Evolutionary conservation across 192 early-diverging fungal genomes (phyloP).

Genomic region (Backusella circina): DNA sequence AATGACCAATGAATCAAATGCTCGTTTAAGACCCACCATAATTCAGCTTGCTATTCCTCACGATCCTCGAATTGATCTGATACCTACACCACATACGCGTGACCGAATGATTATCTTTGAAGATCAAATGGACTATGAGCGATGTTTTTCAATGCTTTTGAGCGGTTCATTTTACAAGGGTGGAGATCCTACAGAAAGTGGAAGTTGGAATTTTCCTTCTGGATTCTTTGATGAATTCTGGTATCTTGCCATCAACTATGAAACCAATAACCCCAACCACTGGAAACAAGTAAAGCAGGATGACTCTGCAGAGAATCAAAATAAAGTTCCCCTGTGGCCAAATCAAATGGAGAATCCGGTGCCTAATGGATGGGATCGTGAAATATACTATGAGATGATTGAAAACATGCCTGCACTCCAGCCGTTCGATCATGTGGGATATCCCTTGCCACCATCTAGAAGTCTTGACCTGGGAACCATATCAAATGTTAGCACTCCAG

Average conservation of each 20-base stretch:
- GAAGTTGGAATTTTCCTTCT: conserved; percentile 25
- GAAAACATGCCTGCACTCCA: background rate
- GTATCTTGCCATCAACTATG: conserved; percentile 19
- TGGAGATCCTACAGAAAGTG: conserved; percentile 29
- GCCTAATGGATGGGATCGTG: background rate
- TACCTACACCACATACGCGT: conserved; percentile 26
- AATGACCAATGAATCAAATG: background rate
- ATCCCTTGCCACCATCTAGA: background rate
- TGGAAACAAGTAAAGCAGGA: conserved; percentile 24
- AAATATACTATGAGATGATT: background rate
- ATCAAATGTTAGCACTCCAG: background rate
- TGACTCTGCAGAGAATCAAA: background rate
- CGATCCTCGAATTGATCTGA: conserved; percentile 32
- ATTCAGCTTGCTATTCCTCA: conserved; percentile 26
- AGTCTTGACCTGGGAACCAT: too few relatives aligned
- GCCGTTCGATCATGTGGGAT: background rate
- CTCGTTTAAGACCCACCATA: conserved; percentile 18
- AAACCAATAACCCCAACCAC: conserved; percentile 16
- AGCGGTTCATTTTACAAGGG: conserved; percentile 21
- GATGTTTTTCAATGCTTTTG: conserved; percentile 21
- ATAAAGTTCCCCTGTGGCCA: background rate
- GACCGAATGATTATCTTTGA: conserved; percentile 37
- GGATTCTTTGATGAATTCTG: conserved; percentile 27
- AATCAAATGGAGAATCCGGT: background rate
- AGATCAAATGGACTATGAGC: conserved; percentile 29